A percentile compares a stretch with the other conserved stretches of the same genome.
Conservation (phyloP, 2,329 filamentous ascomycete species). For the Trichoderma sp. region DNA sequence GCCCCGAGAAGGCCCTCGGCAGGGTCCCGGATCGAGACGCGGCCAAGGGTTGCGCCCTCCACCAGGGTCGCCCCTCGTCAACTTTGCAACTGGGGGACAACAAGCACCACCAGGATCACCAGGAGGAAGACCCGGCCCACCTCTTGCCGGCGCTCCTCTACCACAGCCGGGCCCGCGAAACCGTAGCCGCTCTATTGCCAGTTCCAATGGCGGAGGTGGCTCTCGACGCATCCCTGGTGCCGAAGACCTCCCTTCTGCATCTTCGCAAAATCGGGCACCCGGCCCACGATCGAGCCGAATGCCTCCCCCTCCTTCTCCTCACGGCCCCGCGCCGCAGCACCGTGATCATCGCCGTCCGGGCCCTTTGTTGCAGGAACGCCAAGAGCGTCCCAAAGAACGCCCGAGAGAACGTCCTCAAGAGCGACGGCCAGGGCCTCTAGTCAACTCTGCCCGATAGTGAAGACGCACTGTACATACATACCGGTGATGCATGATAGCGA, state of each 20-base stretch:
- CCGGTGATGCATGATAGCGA: background rate
- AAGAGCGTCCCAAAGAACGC: slow-evolving; percentile 25
- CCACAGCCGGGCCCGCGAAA: slow-evolving; percentile 21
- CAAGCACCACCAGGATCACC: slow-evolving; percentile 25
- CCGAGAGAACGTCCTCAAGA: slow-evolving; percentile 19
- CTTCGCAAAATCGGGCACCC: slow-evolving; percentile 22
- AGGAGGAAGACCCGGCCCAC: slow-evolving; percentile 2
- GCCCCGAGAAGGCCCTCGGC: slow-evolving; percentile 42
- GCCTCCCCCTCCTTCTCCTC: slow-evolving; percentile 17
- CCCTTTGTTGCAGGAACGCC: slow-evolving; percentile 9
- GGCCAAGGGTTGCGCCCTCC: slow-evolving; percentile 47
- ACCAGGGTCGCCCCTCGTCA: slow-evolving; percentile 43
- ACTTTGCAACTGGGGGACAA: slow-evolving; percentile 39
- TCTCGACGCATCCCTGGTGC: slow-evolving; percentile 3
- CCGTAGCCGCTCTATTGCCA: slow-evolving; percentile 30
- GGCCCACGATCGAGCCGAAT: slow-evolving; percentile 5
- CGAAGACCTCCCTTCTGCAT: slow-evolving; percentile 27
- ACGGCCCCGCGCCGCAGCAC: background rate
- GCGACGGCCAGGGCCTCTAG: slow-evolving; percentile 30
- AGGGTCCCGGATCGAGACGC: slow-evolving; percentile 11
- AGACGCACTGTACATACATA: background rate
- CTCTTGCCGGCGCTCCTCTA: slow-evolving; percentile 10
- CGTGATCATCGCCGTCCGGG: slow-evolving; percentile 17
- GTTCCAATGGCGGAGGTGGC: slow-evolving; percentile 7
- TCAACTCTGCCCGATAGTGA: slow-evolving; percentile 31